Conservation (phyloP, 768 basidiomycete species). For the Lentinus tigrinus region DNA sequence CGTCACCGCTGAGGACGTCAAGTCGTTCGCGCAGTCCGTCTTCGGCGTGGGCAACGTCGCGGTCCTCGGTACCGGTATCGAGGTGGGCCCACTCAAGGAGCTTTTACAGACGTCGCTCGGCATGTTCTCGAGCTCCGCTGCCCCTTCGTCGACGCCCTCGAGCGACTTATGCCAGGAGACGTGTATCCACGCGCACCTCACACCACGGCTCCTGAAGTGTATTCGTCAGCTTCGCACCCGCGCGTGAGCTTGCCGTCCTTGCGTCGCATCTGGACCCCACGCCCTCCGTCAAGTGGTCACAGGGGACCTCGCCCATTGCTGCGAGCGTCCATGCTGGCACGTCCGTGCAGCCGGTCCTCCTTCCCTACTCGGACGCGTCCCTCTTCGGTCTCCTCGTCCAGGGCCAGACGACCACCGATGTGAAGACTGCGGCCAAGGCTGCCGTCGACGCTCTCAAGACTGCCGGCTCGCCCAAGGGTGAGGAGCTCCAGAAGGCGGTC, state of each 20-base stretch:
- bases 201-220: slow-evolving; percentile 66
- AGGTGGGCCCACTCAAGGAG: slow-evolving; percentile 61
- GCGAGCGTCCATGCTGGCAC: slow-evolving; percentile 56
- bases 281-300: slow-evolving; percentile 85
- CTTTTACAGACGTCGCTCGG: slow-evolving; percentile 73
- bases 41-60: slow-evolving; percentile 82
- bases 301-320: slow-evolving; percentile 68
- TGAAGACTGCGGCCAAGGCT: slow-evolving; percentile 67
- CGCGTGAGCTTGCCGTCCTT: slow-evolving; percentile 76
- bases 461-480: slow-evolving; percentile 42
- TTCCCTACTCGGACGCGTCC: slow-evolving; percentile 90
- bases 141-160: slow-evolving; percentile 34
- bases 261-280: slow-evolving; percentile 77
- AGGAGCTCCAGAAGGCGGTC: slow-evolving; percentile 77
- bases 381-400: slow-evolving; percentile 83
- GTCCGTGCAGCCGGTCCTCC: slow-evolving; percentile 69
- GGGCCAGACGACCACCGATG: slow-evolving; percentile 58
- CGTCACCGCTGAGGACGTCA: slow-evolving; percentile 67
- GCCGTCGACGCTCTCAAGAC: slow-evolving; percentile 66
- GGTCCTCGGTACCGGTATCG: slow-evolving; percentile 85
- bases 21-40: slow-evolving; percentile 66
- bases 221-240: slow-evolving; percentile 78
- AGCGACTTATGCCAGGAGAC: slow-evolving; percentile 87
- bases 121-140: slow-evolving; percentile 40
- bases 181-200: slow-evolving; percentile 62